These are phyloP conservation scores for Triticum monococcum DNA, from an alignment of 176 grass and related monocot species.

Conservation along the genomic window DNA sequence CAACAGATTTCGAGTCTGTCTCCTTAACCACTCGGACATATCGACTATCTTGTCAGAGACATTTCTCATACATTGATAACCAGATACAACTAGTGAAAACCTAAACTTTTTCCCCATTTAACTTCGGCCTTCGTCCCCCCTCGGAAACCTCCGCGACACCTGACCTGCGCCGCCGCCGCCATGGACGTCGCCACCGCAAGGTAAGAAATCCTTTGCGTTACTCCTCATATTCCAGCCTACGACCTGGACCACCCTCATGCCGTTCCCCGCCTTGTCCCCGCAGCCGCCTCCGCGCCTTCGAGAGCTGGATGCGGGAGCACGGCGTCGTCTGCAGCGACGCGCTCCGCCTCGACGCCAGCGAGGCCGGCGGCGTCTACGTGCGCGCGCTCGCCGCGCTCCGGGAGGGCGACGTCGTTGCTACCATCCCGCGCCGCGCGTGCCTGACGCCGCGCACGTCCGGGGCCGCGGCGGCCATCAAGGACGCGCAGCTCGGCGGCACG, in stretches of 20 bases:
- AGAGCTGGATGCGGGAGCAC: constrained; percentile 74
- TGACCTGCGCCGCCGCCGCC: neutral
- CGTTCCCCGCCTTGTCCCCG: neutral
- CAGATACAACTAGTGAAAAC: too few relatives aligned
- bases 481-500: constrained; percentile 47
- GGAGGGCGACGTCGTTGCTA: constrained; percentile 73
- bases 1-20: constrained; percentile 74
- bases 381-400: constrained; percentile 46
- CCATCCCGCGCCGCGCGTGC: constrained; percentile 74
- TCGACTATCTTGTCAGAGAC: neutral
- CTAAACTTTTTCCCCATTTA: too few relatives aligned
- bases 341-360: constrained; percentile 46
- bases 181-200: constrained; percentile 40
- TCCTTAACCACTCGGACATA: constrained; percentile 99
- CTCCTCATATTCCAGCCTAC: neutral
- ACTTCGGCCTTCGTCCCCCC: neutral
- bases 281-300: constrained; percentile 71
- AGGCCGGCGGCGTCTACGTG: constrained; percentile 54
- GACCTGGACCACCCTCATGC: neutral
- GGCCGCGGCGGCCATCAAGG: constrained; percentile 51
- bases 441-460: constrained; percentile 65
- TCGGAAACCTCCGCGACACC: neutral
- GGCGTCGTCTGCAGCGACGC: constrained; percentile 87
- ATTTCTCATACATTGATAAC: too few relatives aligned
- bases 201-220: constrained; percentile 26